Evolutionary conservation across 2,329 filamentous ascomycete genomes (phyloP), one percentile per base, ranked within the genome.

Genomic region (Septoria petroselini): DNA sequence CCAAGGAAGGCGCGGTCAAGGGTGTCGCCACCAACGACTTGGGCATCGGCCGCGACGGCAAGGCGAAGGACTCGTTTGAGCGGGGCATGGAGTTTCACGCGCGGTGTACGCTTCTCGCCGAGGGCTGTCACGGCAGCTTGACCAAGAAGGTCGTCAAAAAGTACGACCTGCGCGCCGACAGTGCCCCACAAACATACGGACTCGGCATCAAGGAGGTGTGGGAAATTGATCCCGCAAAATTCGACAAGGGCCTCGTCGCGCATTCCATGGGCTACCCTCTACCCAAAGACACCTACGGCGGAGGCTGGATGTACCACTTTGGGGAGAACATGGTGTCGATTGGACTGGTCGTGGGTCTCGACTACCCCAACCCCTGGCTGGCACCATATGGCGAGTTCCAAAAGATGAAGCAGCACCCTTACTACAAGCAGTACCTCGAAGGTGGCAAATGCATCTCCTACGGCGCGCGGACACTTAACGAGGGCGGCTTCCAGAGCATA

Each of bases 231-330:
- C 90, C 93, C 0, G 89, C 88, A 62, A 97, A 95, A 71, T 97
- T 96, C 72, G 78, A 85, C 54, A 86, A 86, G 65, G 93, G 93
- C 45, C 76, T 91, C 59, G 81, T 97, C 38, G 81, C 84, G 3
- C 93, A 98, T 73, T 87, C 89, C 3, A 82, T 98, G 84, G 93
- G 93, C 15, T 97, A 95, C 65, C 93, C 93, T 15, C 73, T 98
- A 37, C 82, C 89, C 12, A 82, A 78, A 61, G 86, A 97, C 66
- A 93, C 91, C 7, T 98, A 98, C 67, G 93, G 93, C 59, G 93
- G 93, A 58, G 90, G 88, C n/a, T 98, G 90, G 84, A 91, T 98
- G 88, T 98, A 98, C 67, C 93, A 98, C 71, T 98, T 97, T 70
- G 93, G 91, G 30, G 91, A 98, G 62, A 98, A 97, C 71, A 80